Percentiles rank a stretch among this genome's conserved stretches.
Conservation (phyloP, 2,329 filamentous ascomycete species). For the Alternaria triticimaculans region DNA sequence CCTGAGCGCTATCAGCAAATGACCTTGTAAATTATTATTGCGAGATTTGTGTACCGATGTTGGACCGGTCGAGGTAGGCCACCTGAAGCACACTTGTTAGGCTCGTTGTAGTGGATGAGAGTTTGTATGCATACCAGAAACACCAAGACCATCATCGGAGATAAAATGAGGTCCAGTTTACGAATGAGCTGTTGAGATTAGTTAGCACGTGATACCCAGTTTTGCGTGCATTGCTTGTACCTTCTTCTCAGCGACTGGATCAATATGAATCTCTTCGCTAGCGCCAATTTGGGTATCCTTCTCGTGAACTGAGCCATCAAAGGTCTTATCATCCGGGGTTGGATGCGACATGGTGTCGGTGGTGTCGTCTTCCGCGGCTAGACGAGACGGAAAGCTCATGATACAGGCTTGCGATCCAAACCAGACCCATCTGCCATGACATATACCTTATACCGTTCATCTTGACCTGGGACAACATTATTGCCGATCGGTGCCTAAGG, state of each 20-base stretch:
- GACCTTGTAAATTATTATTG: background rate
- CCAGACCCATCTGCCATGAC: background rate
- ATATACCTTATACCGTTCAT: background rate
- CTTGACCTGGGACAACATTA: background rate
- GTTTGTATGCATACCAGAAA: conserved; percentile 50
- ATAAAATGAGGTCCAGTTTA: conserved; percentile 57
- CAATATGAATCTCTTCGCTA: conserved; percentile 37
- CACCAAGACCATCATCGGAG: conserved; percentile 61
- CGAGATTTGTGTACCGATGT: conserved; percentile 51
- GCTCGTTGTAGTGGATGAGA: background rate
- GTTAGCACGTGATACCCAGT: background rate
- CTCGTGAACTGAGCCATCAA: conserved; percentile 15
- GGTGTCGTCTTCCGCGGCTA: background rate
- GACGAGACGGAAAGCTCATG: background rate
- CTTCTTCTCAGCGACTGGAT: conserved; percentile 52
- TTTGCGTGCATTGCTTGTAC: background rate
- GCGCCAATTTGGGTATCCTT: conserved; percentile 12
- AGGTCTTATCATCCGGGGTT: conserved; percentile 9
- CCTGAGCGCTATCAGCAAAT: conserved; percentile 27
- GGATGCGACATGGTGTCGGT: conserved; percentile 10
- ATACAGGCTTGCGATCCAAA: background rate
- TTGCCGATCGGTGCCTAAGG: conserved; percentile 11
- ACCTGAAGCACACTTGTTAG: background rate
- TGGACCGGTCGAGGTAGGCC: conserved; percentile 53
- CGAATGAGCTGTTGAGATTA: conserved; percentile 48